These are phyloP conservation scores for Neonectria ditissima DNA, from an alignment of 2,329 filamentous ascomycete genomes.

Conservation along the genomic window DNA sequence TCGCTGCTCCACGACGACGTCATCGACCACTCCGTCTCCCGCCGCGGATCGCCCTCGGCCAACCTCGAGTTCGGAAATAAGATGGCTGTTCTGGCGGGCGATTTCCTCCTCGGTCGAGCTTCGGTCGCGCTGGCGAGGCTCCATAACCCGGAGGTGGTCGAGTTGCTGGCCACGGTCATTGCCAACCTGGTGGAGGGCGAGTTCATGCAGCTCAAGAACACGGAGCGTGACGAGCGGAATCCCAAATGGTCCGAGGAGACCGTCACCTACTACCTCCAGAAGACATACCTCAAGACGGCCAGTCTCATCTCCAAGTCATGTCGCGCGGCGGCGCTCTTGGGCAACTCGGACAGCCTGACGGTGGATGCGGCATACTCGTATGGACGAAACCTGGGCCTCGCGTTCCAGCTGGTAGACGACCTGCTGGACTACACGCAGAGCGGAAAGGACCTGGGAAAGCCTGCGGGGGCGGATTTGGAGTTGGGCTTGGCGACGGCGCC, in stretches of 20 bases:
- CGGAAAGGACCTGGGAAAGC: constrained; percentile 89
- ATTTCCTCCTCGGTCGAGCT: constrained; percentile 92
- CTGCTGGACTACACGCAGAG: constrained; percentile 96
- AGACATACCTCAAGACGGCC: constrained; percentile 97
- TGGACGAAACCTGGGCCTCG: constrained; percentile 91
- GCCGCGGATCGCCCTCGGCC: constrained; percentile 86
- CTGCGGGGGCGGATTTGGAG: constrained; percentile 92
- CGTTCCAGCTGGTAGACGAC: constrained; percentile 97
- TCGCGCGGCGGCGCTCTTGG: constrained; percentile 87
- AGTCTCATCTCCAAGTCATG: constrained; percentile 97
- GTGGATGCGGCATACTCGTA: constrained; percentile 94
- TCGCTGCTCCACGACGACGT: constrained; percentile 98
- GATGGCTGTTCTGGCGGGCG: constrained; percentile 98
- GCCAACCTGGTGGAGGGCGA: constrained; percentile 98
- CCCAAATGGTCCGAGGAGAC: constrained; percentile 90
- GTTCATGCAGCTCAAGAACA: constrained; percentile 99
- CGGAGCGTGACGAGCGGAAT: constrained; percentile 84
- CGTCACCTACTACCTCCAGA: constrained; percentile 93
- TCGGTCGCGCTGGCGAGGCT: constrained; percentile 93
- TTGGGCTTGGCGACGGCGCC: constrained; percentile 94
- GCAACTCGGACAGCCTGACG: constrained; percentile 79
- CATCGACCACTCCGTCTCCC: constrained; percentile 89
- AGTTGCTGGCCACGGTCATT: constrained; percentile 94
- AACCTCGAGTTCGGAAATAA: constrained; percentile 99
- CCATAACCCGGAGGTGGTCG: constrained; percentile 92